Percentiles rank a stretch among this genome's conserved stretches.
Conservation (phyloP, 2,329 filamentous ascomycete genomes). For the Nigrospora osmanthi region DNA sequence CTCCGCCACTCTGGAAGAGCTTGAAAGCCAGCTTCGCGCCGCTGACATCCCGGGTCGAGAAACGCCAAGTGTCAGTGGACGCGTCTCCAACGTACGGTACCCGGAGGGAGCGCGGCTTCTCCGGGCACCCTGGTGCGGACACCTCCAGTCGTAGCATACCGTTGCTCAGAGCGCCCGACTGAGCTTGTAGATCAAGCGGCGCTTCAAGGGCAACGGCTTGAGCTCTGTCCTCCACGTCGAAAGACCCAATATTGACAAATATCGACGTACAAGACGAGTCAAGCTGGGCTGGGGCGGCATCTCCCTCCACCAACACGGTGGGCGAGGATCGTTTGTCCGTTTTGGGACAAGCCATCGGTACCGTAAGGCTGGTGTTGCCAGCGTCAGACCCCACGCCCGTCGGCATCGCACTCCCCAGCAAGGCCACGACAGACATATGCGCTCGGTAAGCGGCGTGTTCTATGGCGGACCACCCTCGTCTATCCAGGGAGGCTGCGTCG, state of each 20-base stretch:
- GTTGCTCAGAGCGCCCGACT: background rate
- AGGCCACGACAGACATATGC: constrained; percentile 3
- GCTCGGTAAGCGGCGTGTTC: constrained; percentile 6
- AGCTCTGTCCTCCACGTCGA: background rate
- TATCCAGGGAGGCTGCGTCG: background rate
- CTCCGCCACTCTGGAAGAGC: background rate
- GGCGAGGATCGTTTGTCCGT: too few relatives aligned
- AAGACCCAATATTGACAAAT: constrained; percentile 5
- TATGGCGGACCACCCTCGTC: constrained; percentile 6
- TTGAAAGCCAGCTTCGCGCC: constrained; percentile 4
- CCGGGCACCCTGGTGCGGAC: background rate
- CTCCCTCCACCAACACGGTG: too few relatives aligned
- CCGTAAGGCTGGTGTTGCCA: too few relatives aligned
- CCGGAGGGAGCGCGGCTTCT: background rate
- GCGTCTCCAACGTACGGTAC: constrained; percentile 2
- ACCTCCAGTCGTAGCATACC: constrained; percentile 1
- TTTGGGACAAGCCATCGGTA: too few relatives aligned
- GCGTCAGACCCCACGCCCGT: background rate
- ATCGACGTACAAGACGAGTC: background rate
- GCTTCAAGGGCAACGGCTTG: background rate
- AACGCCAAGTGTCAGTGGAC: constrained; percentile 3
- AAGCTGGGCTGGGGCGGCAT: background rate
- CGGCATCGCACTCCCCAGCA: background rate
- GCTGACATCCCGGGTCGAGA: constrained; percentile 1
- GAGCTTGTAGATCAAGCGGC: background rate